Evolutionary conservation across 257 asterid genomes (phyloP), one percentile per base, ranked within the genome.

Genomic region (Catharanthus roseus): DNA sequence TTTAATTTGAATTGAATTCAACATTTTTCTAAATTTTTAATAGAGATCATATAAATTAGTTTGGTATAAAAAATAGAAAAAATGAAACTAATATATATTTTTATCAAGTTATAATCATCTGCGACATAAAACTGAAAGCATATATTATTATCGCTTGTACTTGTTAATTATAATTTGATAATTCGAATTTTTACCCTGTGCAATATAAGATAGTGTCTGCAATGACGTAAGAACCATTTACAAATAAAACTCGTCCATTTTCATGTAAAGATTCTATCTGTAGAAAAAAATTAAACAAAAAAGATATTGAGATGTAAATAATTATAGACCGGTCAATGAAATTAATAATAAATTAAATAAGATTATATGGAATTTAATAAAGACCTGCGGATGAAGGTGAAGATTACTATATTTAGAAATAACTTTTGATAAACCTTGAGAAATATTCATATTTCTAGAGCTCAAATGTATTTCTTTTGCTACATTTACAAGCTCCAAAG

Each of bases 201-300:
- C 96, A 88, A 67, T 92, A 92, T 74, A 92, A 82, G 74, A 92
- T 73, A n/a, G 95, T 83, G 81, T 92, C 95, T 21, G 97, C 97
- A 64, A 69, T 65, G 26, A 74, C 64, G 74, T 75, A 85, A 61
- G 90, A 82, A 58, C 91, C 92, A 73, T 92, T 93, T 18, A 57
- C 71, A 72, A 92, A 92, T 71, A 78, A 19, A 71, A 92, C 96
- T 49, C 72, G 77, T 47, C 98, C 98, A 74, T 90, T 88, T 78
- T 87, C 96, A 49, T 86, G 85, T 44, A 92, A 72, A 45, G 89
- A 90, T 64, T 90, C 88, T 72, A 92, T 86, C 98, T 92, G 89
- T 85, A 77, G 28, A 38, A 16, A 15, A 36, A 24, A 42, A 34
- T 16, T 45, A 24, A 60, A 26, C 10, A 56, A 4, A 7, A 9